Conservation (phyloP, 2,329 filamentous ascomycete species). For the Mollisiaceae sp. region DNA sequence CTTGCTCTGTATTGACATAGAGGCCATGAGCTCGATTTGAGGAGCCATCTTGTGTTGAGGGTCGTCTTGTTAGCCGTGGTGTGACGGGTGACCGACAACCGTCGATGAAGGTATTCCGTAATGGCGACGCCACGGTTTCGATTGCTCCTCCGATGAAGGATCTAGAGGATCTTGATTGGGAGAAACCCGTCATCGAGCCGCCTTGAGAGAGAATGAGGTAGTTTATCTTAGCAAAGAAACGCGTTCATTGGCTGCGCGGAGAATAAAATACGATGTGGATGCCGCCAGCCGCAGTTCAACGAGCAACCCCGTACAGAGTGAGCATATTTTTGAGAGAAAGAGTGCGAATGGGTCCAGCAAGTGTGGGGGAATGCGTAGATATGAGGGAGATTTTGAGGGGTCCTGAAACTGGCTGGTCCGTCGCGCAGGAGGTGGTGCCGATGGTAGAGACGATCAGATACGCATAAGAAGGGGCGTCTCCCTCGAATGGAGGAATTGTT, state of each 20-base stretch:
- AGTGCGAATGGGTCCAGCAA: conserved; percentile 22
- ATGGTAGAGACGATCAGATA: conserved; percentile 14
- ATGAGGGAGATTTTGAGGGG: conserved; percentile 35
- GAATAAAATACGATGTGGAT: conserved; percentile 12
- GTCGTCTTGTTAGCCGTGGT: conserved; percentile 27
- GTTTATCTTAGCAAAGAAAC: conserved; percentile 8
- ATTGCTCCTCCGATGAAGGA: conserved; percentile 33
- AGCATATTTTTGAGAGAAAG: conserved; percentile 23
- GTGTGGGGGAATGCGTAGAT: conserved; percentile 32
- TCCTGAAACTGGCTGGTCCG: conserved; percentile 22
- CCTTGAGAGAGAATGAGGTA: conserved; percentile 19
- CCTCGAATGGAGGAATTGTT: not conserved
- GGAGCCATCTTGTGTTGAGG: conserved; percentile 17
- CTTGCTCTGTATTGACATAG: conserved; percentile 25
- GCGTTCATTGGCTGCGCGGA: conserved; percentile 23
- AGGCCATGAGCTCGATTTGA: conserved; percentile 15
- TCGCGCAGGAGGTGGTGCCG: conserved; percentile 24
- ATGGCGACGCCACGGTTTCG: conserved; percentile 40
- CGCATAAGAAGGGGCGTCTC: conserved; percentile 25
- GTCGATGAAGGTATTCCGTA: conserved; percentile 40
- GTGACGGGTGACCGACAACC: conserved; percentile 43
- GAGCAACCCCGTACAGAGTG: conserved; percentile 19
- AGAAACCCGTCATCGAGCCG: conserved; percentile 28
- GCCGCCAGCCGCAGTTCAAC: not conserved
- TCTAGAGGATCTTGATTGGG: conserved; percentile 17